These are phyloP conservation scores for Aspergillus sojae DNA, from an alignment of 2,329 filamentous ascomycete genomes.

Conservation along the genomic window DNA sequence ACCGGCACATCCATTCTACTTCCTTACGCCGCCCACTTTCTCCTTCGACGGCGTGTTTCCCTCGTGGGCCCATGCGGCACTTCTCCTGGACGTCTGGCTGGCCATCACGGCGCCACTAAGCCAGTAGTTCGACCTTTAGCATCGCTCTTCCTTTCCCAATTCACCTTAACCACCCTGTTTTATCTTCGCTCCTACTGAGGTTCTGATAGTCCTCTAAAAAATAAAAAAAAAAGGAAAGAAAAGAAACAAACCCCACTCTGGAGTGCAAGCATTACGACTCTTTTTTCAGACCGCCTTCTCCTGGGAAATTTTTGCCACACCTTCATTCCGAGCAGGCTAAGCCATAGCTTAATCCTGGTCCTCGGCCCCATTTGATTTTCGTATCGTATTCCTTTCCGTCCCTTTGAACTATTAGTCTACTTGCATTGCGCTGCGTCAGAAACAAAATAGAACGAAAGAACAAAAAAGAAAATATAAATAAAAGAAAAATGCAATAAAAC, in stretches of 20 bases:
- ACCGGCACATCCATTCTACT: constrained; percentile 3
- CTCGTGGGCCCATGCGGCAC: constrained; percentile 21
- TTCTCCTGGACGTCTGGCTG: constrained; percentile 14
- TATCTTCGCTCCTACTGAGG: neutral
- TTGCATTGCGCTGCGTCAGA: neutral
- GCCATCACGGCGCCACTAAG: constrained; percentile 2
- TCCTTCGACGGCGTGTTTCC: constrained; percentile 13
- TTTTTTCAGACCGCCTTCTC: neutral
- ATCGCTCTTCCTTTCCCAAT: constrained; percentile 4
- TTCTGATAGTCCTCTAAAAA: neutral
- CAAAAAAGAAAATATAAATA: no score
- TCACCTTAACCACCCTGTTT: neutral
- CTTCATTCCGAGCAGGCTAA: neutral
- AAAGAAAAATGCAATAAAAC: neutral
- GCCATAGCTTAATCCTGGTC: constrained; percentile 10
- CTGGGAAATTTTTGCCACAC: neutral
- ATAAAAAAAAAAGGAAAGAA: neutral
- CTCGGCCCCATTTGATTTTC: neutral
- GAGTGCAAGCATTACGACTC: neutral
- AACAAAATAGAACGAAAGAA: neutral
- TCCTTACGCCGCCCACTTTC: constrained; percentile 10
- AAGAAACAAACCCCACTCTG: neutral
- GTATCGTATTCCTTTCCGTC: constrained; percentile 3
- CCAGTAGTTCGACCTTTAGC: constrained; percentile 5
- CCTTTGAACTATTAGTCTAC: neutral